A percentile compares a stretch with the other conserved stretches of the same genome.
These are phyloP conservation scores for Russula vinacea DNA, from an alignment of 768 basidiomycete genomes.

Conservation along the genomic window DNA sequence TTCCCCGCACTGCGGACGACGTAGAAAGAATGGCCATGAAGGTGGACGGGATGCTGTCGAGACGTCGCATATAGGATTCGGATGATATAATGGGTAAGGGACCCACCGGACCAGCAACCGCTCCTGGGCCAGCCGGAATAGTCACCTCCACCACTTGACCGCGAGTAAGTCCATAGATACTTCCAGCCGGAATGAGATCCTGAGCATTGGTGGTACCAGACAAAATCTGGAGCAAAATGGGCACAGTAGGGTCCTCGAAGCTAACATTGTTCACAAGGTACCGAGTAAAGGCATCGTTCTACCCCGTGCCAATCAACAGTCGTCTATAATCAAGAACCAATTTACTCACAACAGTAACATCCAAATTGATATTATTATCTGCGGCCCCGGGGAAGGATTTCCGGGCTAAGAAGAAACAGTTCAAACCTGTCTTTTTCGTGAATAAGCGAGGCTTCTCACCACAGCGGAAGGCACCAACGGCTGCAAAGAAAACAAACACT, in stretches of 20 bases:
- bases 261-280: not conserved
- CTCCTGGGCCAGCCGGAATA: conserved; percentile 22
- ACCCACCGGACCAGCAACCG: conserved; percentile 15
- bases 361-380: not conserved
- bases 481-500: too few relatives aligned
- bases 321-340: not conserved
- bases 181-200: conserved; percentile 17
- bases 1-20: conserved; percentile 30
- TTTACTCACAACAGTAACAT: not conserved
- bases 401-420: not conserved
- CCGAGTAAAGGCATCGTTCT: not conserved
- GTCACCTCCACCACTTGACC: conserved; percentile 11
- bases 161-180: conserved; percentile 10
- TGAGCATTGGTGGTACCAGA: conserved; percentile 5
- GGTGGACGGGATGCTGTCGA: conserved; percentile 21
- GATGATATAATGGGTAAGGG: too few relatives aligned
- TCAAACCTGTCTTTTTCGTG: not conserved
- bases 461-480: too few relatives aligned
- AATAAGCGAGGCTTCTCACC: too few relatives aligned
- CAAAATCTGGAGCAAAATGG: conserved; percentile 25
- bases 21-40: conserved; percentile 27
- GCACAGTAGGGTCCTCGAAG: conserved; percentile 16
- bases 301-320: not conserved
- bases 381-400: not conserved
- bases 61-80: not conserved